Base-by-base conservation (phyloP, 1,139 yeast species). In the Saccharomycopsis crataegensis region DNA sequence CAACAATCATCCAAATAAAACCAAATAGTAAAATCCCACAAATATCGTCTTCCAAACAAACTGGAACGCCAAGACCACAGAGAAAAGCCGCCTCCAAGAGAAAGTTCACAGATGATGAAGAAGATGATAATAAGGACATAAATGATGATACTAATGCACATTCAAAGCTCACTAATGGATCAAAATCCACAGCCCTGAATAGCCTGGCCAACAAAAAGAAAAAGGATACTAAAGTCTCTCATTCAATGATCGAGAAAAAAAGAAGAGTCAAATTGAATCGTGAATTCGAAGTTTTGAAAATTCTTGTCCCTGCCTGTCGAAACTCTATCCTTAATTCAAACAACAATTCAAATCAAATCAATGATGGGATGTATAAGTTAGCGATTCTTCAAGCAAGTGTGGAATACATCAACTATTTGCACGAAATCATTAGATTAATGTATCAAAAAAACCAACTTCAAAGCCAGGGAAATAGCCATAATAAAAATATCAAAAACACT, bases 371-470 rank as follows among this genome's bases (percentile, higher is more conserved):
- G 80, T 89, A 87, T 69, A 87, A 87, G 67, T 75, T 87, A 58
- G 87, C 90, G 12, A 86, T 87, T 34, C 70, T 87, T 48, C 89
- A 86, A 66, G 84, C 89, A 22, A 82, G 93, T 0, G 96, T 87
- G 33, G 91, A 86, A 62, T 86, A 87, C 64, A 82, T 87, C 58
- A 74, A 80, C 58, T 85, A 85, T 63, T 71, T 87, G 50, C 90
- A 86, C 64, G 74, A 76, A 55, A 75, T 81, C 9, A 74, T 82
- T 44, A 73, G 73, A 56, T 67, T 76, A 56, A 82, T 78, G 61
- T 70, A 71, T 56, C 64, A 68, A 56, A 63, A 77, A 74, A 56
- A 50, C 63, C 54, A 52, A 61, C 56, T 60, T 52, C 58, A 48
- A 63, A 57, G 56, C 70, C 64, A 51, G 57, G 11, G 59, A 66